phyloP scores from a whole-genome alignment of 371 early-diverging fungal genomes.

The Apophysomyces elegans region DNA sequence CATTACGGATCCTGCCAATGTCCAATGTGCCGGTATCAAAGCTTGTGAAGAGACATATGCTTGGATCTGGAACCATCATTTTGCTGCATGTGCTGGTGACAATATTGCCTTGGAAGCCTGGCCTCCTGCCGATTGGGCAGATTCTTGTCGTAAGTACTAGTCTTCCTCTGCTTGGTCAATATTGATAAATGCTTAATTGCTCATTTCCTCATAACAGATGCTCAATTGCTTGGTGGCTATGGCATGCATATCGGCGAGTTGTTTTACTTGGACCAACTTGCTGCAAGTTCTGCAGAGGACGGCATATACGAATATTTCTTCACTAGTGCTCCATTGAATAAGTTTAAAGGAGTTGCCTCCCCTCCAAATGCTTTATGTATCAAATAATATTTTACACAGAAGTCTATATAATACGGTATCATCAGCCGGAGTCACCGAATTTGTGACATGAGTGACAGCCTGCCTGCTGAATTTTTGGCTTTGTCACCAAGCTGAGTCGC shows the following conservation, averaged over 20 bases:
- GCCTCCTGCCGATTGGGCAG: constrained; percentile 22
- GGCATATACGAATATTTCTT: constrained; percentile 19
- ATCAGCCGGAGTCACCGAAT: too few species aligned
- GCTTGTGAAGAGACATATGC: constrained; percentile 21
- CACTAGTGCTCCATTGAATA: constrained; percentile 26
- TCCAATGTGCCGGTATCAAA: constrained; percentile 36
- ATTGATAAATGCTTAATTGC: constrained; percentile 17
- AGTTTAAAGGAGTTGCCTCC: constrained; percentile 21
- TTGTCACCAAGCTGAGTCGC: too few species aligned
- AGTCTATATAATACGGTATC: too few species aligned
- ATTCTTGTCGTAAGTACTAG: constrained; percentile 24
- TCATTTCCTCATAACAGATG: background rate
- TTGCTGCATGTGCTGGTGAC: constrained; percentile 21
- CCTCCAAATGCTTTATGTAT: constrained; percentile 27
- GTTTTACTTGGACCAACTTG: constrained; percentile 19
- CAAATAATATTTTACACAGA: constrained; percentile 9
- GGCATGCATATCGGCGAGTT: constrained; percentile 26
- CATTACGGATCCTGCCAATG: background rate
- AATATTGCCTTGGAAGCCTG: constrained; percentile 16
- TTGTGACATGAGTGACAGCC: too few species aligned
- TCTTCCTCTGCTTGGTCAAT: background rate
- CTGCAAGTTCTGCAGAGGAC: constrained; percentile 15
- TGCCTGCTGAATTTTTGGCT: too few species aligned
- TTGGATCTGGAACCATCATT: constrained; percentile 25
- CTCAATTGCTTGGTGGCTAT: constrained; percentile 20